A percentile compares a stretch with the other conserved stretches of the same genome.
Conservation (phyloP, 148 eudicot genomes). For the Amaranthus cruentus region DNA sequence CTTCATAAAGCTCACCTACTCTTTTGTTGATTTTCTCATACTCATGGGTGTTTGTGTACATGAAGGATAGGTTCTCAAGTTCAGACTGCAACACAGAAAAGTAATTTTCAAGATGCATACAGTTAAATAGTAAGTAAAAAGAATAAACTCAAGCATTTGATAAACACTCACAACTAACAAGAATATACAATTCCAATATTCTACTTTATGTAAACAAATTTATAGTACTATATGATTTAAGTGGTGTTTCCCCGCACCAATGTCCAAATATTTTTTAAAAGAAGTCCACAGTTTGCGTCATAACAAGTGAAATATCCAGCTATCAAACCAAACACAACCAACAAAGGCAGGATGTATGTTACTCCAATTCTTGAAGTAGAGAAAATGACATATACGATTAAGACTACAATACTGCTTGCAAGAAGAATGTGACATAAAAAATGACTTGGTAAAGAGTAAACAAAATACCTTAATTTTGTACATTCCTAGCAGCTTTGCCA, state of each 20-base stretch:
- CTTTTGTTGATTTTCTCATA: constrained; percentile 59
- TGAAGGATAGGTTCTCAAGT: constrained; percentile 91
- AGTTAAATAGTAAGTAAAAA: not conserved
- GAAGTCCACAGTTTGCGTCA: too few relatives aligned
- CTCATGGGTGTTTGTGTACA: constrained; percentile 88
- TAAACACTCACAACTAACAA: not conserved
- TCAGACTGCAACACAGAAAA: constrained; percentile 65
- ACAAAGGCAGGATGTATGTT: not conserved
- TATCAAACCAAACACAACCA: not conserved
- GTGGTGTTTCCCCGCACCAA: too few relatives aligned
- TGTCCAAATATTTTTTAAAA: too few relatives aligned
- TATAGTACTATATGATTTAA: too few relatives aligned
- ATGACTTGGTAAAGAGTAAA: not conserved
- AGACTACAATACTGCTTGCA: not conserved
- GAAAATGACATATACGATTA: not conserved
- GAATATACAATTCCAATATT: too few relatives aligned
- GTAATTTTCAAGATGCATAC: constrained; percentile 8
- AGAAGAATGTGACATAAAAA: not conserved
- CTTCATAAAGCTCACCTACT: constrained; percentile 70
- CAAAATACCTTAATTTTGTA: constrained; percentile 82
- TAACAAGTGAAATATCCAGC: too few relatives aligned
- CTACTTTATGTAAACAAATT: too few relatives aligned
- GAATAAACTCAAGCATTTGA: not conserved
- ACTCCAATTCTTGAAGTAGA: not conserved
- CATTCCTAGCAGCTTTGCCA: constrained; percentile 93